Evolutionary conservation across 208 protist genomes (phyloP).

Genomic region (Acanthamoeba rhysodes): DNA sequence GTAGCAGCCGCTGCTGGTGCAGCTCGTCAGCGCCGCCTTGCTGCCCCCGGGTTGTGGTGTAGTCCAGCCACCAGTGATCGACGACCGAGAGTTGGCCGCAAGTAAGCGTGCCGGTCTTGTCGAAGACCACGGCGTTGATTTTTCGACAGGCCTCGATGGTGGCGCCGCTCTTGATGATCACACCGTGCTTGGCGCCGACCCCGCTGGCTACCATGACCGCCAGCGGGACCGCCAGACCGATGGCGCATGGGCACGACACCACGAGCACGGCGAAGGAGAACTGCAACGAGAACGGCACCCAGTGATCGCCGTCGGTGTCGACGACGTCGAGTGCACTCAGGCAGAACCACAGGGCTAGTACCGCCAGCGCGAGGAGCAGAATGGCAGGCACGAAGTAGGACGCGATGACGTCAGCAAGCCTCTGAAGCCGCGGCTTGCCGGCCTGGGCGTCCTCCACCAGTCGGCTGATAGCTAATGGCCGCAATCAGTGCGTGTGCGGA

Average conservation of each 20-base stretch:
- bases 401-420: constrained; percentile 91
- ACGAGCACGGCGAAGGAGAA: constrained; percentile 97
- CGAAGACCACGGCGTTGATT: constrained; percentile 94
- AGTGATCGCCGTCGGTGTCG: constrained; percentile 65
- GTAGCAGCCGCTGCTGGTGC: neutral
- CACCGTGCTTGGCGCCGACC: constrained; percentile 89
- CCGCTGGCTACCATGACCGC: constrained; percentile 98
- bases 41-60: neutral
- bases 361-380: constrained; percentile 92
- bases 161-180: constrained; percentile 95
- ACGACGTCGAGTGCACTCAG: neutral
- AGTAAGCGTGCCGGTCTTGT: constrained; percentile 98
- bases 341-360: constrained; percentile 94
- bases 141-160: constrained; percentile 93
- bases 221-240: constrained; percentile 97
- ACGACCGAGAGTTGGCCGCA: constrained; percentile 92
- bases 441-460: constrained; percentile 97
- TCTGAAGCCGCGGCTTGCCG: constrained; percentile 96
- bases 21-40: neutral
- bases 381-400: constrained; percentile 96
- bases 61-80: constrained; percentile 39
- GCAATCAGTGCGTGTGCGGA: too few species aligned
- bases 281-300: constrained; percentile 92
- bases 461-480: constrained; percentile 92
- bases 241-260: constrained; percentile 97